Conservation (phyloP, 1,284 basidiomycete genomes). For the Ustilago hordei region DNA sequence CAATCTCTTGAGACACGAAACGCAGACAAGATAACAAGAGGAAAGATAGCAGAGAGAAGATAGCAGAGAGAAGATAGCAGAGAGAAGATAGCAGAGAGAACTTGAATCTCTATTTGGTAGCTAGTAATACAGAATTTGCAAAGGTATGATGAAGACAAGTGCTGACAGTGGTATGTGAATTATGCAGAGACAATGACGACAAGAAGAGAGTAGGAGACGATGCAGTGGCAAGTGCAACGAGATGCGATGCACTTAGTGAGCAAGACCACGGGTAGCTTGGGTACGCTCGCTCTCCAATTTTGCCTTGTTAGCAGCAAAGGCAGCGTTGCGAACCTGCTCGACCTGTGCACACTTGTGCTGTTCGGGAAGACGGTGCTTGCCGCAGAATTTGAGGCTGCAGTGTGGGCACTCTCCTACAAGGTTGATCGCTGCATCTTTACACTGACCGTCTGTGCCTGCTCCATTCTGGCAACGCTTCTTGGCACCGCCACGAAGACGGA, state of each 20-base stretch:
- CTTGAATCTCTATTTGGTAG: neutral
- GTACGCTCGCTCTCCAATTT: conserved; percentile 68
- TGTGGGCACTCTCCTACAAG: conserved; percentile 69
- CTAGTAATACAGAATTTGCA: conserved; percentile 2
- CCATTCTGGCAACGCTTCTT: conserved; percentile 68
- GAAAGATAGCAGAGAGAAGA: neutral
- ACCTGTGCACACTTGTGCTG: conserved; percentile 66
- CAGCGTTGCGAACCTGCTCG: conserved; percentile 64
- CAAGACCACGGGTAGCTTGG: conserved; percentile 62
- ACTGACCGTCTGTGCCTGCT: conserved; percentile 63
- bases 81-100: neutral
- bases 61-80: too few relatives aligned
- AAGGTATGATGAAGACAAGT: conserved; percentile 6
- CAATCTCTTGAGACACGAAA: neutral
- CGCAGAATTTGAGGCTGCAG: conserved; percentile 67
- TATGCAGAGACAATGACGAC: neutral
- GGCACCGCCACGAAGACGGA: conserved; percentile 68
- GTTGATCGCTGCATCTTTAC: conserved; percentile 68
- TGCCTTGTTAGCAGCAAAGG: conserved; percentile 68
- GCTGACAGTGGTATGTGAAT: conserved; percentile 6
- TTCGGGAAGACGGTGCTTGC: conserved; percentile 67
- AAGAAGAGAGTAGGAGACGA: conserved; percentile 3
- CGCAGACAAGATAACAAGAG: neutral
- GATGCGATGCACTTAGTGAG: conserved; percentile 44
- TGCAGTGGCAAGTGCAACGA: neutral